phyloP scores from a whole-genome alignment of 2,329 filamentous ascomycete genomes.

The Colletotrichum eleusines region DNA sequence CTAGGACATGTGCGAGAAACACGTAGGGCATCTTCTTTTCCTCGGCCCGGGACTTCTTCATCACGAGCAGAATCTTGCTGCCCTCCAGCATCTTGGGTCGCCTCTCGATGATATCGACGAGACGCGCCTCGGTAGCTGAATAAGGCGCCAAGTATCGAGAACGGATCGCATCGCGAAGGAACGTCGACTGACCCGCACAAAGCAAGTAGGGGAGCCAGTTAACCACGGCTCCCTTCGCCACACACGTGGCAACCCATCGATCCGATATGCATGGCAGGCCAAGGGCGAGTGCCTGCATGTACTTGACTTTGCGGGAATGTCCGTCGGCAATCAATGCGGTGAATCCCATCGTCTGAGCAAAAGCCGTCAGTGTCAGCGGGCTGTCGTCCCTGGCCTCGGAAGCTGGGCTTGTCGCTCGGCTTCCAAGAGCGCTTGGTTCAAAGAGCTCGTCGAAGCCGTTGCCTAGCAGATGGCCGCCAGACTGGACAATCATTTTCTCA shows the following conservation, averaged over 20 bases:
- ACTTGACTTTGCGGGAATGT: slow-evolving; percentile 89
- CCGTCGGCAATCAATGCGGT: slow-evolving; percentile 87
- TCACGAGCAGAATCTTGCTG: slow-evolving; percentile 79
- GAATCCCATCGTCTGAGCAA: slow-evolving; percentile 74
- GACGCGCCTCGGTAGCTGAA: slow-evolving; percentile 65
- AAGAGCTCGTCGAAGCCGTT: slow-evolving; percentile 88
- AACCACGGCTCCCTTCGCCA: slow-evolving; percentile 70
- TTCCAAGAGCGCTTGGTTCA: slow-evolving; percentile 57
- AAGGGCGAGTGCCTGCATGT: slow-evolving; percentile 92
- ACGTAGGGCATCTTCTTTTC: slow-evolving; percentile 78
- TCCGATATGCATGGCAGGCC: slow-evolving; percentile 87
- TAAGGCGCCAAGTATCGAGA: slow-evolving; percentile 78
- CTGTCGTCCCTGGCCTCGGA: slow-evolving; percentile 48
- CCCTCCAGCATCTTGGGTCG: slow-evolving; percentile 74
- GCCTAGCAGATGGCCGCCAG: slow-evolving; percentile 79
- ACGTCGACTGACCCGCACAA: slow-evolving; percentile 83
- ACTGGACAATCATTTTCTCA: slow-evolving; percentile 72
- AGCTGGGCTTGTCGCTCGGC: slow-evolving; percentile 48
- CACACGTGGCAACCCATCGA: slow-evolving; percentile 83
- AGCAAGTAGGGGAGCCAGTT: slow-evolving; percentile 87
- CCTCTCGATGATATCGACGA: slow-evolving; percentile 67
- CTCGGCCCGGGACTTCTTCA: slow-evolving; percentile 71
- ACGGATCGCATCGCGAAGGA: slow-evolving; percentile 80
- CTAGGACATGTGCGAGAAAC: slow-evolving; percentile 84
- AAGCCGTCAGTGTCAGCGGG: slow-evolving; percentile 64